Evolutionary conservation across 2,329 filamentous ascomycete species (phyloP).

Genomic region (Alternaria sp.): DNA sequence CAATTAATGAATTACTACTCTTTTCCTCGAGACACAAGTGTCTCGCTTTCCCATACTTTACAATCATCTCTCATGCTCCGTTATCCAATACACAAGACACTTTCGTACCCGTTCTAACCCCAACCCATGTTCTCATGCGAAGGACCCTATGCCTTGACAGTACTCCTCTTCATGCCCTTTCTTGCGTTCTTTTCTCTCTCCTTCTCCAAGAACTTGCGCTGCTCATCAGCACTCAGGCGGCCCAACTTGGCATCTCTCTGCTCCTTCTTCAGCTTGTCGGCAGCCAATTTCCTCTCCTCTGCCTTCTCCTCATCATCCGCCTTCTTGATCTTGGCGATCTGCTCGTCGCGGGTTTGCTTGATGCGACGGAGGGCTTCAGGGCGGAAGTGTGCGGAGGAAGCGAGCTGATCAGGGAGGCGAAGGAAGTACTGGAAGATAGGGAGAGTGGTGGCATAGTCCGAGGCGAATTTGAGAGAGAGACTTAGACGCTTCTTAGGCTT

Average conservation of each 20-base stretch:
- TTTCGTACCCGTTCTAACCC: neutral
- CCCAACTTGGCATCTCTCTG: constrained; percentile 77
- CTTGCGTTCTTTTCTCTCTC: constrained; percentile 87
- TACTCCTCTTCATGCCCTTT: constrained; percentile 71
- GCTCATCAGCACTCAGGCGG: constrained; percentile 69
- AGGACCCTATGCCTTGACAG: constrained; percentile 55
- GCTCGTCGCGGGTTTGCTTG: constrained; percentile 79
- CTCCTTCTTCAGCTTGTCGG: constrained; percentile 77
- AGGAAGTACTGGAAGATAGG: constrained; percentile 85
- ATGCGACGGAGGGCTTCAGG: constrained; percentile 88
- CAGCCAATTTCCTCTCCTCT: constrained; percentile 64
- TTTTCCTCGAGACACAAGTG: neutral
- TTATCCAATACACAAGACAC: constrained; percentile 3
- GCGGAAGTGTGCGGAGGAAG: constrained; percentile 81
- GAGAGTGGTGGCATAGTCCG: constrained; percentile 65
- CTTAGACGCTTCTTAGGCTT: constrained; percentile 85
- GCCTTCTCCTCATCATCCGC: constrained; percentile 75
- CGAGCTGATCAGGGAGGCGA: constrained; percentile 84
- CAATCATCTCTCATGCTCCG: constrained; percentile 2
- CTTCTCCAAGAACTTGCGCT: constrained; percentile 72
- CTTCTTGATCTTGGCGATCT: constrained; percentile 81
- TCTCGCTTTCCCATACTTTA: neutral
- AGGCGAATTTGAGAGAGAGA: constrained; percentile 76
- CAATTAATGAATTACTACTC: constrained; percentile 9
- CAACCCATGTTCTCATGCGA: neutral